Conservation (phyloP, 306 rosid genomes). For the Fragaria iinumae region DNA sequence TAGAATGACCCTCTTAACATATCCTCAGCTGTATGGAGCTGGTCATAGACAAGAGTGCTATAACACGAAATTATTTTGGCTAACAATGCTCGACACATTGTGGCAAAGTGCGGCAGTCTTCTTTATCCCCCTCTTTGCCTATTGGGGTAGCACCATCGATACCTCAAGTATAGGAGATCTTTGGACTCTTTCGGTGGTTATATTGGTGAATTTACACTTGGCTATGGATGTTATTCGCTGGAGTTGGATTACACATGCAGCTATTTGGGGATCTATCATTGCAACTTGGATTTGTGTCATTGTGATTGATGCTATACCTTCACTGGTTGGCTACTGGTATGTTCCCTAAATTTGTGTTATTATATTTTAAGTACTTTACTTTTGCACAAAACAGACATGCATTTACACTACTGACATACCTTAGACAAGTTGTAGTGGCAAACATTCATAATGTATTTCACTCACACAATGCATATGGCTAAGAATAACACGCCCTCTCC, state of each 20-base stretch:
- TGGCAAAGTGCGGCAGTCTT: constrained; percentile 87
- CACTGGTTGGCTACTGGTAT: constrained; percentile 77
- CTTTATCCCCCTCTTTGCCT: constrained; percentile 69
- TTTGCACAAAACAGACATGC: not conserved
- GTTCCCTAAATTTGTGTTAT: constrained; percentile 21
- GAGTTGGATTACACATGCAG: constrained; percentile 73
- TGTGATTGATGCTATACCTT: constrained; percentile 65
- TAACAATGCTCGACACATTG: constrained; percentile 69
- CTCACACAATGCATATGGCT: not conserved
- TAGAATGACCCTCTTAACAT: constrained; percentile 60
- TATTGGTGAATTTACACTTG: constrained; percentile 83
- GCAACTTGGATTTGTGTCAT: constrained; percentile 69
- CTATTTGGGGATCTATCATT: constrained; percentile 82
- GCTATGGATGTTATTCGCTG: constrained; percentile 90
- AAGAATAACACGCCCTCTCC: not conserved
- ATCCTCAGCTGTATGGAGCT: constrained; percentile 87
- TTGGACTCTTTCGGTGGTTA: constrained; percentile 83
- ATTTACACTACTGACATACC: not conserved
- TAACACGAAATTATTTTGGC: constrained; percentile 78
- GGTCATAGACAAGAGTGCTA: constrained; percentile 85
- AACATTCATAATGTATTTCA: not conserved
- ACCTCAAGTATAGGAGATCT: constrained; percentile 85
- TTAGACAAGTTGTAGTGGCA: not conserved
- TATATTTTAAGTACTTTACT: not conserved
- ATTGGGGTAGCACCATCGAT: constrained; percentile 64